A percentile compares a stretch with the other conserved stretches of the same genome.
Evolutionary conservation across 805 yeast species (phyloP).

Genomic region (Komagataella mondaviorum): DNA sequence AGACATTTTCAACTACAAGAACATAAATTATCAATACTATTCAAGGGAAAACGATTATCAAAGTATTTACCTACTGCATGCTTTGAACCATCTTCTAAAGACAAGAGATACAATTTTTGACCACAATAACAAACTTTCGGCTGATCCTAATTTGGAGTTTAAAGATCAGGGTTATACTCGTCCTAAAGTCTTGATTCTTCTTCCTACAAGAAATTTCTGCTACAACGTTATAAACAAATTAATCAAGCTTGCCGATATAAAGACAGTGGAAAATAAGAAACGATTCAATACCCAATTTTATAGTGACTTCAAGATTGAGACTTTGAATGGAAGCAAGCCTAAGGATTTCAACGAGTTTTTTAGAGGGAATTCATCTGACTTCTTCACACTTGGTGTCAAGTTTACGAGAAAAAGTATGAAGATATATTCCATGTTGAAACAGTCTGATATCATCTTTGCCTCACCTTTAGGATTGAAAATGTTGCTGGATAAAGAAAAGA

Average conservation of each 20-base stretch:
- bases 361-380: conserved; percentile 84
- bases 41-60: conserved; percentile 37
- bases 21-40: conserved; percentile 42
- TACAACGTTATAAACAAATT: conserved; percentile 53
- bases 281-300: conserved; percentile 64
- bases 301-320: conserved; percentile 22
- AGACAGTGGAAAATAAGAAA: conserved; percentile 68
- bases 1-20: conserved; percentile 44
- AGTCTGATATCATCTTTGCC: conserved; percentile 77
- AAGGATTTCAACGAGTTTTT: conserved; percentile 71
- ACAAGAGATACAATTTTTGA: conserved; percentile 78
- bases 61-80: conserved; percentile 55
- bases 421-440: conserved; percentile 70
- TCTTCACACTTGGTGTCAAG: conserved; percentile 83
- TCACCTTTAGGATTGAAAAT: conserved; percentile 84
- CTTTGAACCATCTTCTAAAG: conserved; percentile 70
- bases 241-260: conserved; percentile 48
- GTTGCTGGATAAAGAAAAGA: conserved; percentile 46
- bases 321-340: conserved; percentile 45
- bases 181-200: conserved; percentile 70
- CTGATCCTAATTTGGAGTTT: conserved; percentile 31
- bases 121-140: conserved; percentile 49
- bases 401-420: conserved; percentile 81
- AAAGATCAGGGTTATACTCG: conserved; percentile 94
- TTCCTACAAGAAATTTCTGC: conserved; percentile 78